These are phyloP conservation scores for Podospora fimiseda DNA, from an alignment of 495 filamentous ascomycete species.

Conservation along the genomic window DNA sequence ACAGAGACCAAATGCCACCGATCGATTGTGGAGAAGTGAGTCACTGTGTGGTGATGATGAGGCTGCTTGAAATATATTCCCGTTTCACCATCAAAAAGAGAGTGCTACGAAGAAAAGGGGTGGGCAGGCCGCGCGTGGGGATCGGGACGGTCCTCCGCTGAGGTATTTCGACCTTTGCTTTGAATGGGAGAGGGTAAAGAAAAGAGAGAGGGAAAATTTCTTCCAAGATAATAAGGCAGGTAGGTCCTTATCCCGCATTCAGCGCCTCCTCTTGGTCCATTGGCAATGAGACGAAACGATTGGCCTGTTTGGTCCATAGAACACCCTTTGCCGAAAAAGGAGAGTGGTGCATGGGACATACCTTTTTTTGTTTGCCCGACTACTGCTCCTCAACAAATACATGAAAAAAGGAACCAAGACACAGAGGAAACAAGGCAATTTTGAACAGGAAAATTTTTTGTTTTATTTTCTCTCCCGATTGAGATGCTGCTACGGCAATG, in stretches of 20 bases:
- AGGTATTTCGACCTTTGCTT: conserved; percentile 8
- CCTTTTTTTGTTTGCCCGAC: conserved; percentile 4
- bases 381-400: background rate
- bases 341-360: conserved; percentile 8
- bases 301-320: background rate
- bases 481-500: conserved; percentile 13
- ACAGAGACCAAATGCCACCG: conserved; percentile 19
- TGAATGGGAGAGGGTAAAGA: conserved; percentile 2
- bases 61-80: conserved; percentile 24
- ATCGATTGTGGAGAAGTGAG: conserved; percentile 27
- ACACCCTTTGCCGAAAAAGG: conserved; percentile 11
- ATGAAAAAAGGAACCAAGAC: background rate
- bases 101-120: background rate
- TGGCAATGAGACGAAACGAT: background rate
- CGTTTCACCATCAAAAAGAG: conserved; percentile 23
- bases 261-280: background rate
- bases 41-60: conserved; percentile 25
- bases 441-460: background rate
- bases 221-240: background rate
- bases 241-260: background rate
- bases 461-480: conserved; percentile 10
- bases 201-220: background rate
- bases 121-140: background rate
- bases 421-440: background rate
- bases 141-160: background rate